Conservation (phyloP, 352 stramenopile species). For the Phytopythium helicoides region DNA sequence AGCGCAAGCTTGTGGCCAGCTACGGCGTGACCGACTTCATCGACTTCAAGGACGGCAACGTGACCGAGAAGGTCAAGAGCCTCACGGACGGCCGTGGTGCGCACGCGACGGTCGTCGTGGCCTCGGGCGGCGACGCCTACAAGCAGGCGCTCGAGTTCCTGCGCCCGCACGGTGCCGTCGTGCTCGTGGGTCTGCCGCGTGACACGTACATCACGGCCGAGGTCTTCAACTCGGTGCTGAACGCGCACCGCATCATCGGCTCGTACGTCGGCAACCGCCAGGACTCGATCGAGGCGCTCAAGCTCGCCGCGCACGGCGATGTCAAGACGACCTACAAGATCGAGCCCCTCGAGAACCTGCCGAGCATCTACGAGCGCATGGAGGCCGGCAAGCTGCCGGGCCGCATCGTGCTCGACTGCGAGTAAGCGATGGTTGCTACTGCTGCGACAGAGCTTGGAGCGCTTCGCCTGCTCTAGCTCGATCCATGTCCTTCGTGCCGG, state of each 20-base stretch:
- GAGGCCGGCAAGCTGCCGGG: slow-evolving; percentile 25
- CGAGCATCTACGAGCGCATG: slow-evolving; percentile 41
- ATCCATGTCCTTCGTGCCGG: too few relatives aligned
- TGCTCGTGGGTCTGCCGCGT: slow-evolving; percentile 66
- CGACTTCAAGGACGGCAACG: slow-evolving; percentile 56
- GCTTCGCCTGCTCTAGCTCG: too few relatives aligned
- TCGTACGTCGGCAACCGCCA: slow-evolving; percentile 55
- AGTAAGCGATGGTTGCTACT: too few relatives aligned
- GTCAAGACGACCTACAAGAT: slow-evolving; percentile 39
- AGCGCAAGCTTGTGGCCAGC: slow-evolving; percentile 51
- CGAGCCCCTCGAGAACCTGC: slow-evolving; percentile 32
- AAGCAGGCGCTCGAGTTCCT: slow-evolving; percentile 52
- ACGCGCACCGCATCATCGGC: slow-evolving; percentile 50
- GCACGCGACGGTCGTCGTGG: slow-evolving; percentile 71
- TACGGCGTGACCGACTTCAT: slow-evolving; percentile 77
- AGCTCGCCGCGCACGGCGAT: slow-evolving; percentile 38
- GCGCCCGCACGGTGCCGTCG: slow-evolving; percentile 52
- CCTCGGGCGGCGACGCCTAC: slow-evolving; percentile 47
- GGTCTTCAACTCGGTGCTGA: slow-evolving; percentile 41
- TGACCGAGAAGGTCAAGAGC: slow-evolving; percentile 39
- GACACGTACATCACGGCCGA: slow-evolving; percentile 28
- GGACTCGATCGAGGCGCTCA: slow-evolving; percentile 50
- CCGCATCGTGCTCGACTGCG: slow-evolving; percentile 39
- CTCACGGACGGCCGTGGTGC: slow-evolving; percentile 37
- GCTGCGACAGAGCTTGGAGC: too few relatives aligned